Evolutionary conservation across 2,329 filamentous ascomycete genomes (phyloP), one percentile per base, ranked within the genome.

Genomic region (Trichoderma aggressivum): DNA sequence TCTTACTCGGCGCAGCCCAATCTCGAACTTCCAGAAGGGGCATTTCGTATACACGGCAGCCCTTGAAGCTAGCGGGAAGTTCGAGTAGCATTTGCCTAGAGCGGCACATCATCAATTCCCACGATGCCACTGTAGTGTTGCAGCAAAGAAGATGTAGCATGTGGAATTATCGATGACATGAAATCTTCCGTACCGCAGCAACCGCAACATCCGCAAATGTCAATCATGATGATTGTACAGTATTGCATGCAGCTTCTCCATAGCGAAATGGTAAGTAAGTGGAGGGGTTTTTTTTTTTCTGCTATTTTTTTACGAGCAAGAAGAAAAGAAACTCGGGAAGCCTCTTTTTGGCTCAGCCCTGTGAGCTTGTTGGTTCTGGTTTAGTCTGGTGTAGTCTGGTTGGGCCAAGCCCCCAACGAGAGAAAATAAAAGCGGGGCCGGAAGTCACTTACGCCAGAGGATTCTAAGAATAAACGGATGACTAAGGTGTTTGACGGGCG

Each of bases 391-490:
- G 26, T 36, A 8, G 32, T 34, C 8, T 50, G 43, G 47, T 53
- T 53, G n/a, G 47, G 4, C n/a, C 24, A 65, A 66, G 50, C 63
- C 63, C 43, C 50, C n/a, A 36, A 28, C 32, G 2, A 11, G 8
- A 7, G 32, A 43, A 34, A 47, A 36, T 14, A 66, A 39, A 56
- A 43, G n/a, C 8, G 39, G 39, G 39, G 39, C 18, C 39, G 16
- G 8, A 24, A 34, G n/a, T 53, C 47, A 53, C n/a, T 53, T 53
- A 12, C 5, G 21, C 24, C 16, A 30, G 18, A 50, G 28, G 28
- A 58, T 34, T 65, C 65, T 68, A 68, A 68, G 65, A 68, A 68
- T 68, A 68, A 59, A 24, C 55, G 39, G 55, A 36, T 68, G 65
- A 68, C 65, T 68, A 68, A 68, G 55, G 34, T 26, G n/a, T 21